These are phyloP conservation scores for Adansonia gregorii DNA, from an alignment of 441 rosid species.

Conservation along the genomic window DNA sequence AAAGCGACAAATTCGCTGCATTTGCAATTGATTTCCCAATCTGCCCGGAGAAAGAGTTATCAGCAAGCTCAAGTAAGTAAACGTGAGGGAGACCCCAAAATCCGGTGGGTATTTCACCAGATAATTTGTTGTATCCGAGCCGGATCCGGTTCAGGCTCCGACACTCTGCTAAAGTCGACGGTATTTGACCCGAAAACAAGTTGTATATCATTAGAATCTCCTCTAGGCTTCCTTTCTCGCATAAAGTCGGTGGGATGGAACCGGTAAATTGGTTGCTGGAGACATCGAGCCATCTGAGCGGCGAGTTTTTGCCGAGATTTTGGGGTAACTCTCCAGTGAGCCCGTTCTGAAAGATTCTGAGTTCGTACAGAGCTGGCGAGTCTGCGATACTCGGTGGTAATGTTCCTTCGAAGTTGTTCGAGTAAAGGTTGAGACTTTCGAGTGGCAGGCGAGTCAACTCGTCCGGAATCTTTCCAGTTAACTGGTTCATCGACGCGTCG, in stretches of 20 bases:
- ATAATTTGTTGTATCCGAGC: constrained; percentile 62
- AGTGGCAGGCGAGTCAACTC: constrained; percentile 69
- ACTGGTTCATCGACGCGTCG: constrained; percentile 82
- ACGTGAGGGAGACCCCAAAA: constrained; percentile 93
- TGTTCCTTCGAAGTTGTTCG: constrained; percentile 66
- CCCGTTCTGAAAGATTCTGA: constrained; percentile 66
- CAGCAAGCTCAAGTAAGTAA: constrained; percentile 63
- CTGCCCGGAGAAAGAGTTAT: constrained; percentile 70
- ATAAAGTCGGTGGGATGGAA: constrained; percentile 59
- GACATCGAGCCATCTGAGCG: constrained; percentile 73
- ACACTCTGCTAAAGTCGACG: constrained; percentile 61
- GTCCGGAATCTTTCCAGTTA: constrained; percentile 72
- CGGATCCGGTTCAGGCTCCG: constrained; percentile 70
- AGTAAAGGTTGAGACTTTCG: constrained; percentile 82
- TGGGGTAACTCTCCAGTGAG: constrained; percentile 69
- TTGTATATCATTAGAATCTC: constrained; percentile 73
- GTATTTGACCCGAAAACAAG: constrained; percentile 70
- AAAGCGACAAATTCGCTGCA: constrained; percentile 66
- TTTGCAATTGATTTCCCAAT: constrained; percentile 57
- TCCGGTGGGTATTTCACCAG: constrained; percentile 73
- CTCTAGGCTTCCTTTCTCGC: constrained; percentile 67
- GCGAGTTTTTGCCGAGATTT: constrained; percentile 73
- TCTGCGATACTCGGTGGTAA: constrained; percentile 61
- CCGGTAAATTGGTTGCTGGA: constrained; percentile 76
- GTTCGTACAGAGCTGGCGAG: constrained; percentile 77